A percentile compares a stretch with the other conserved stretches of the same genome.
phyloP scores from a whole-genome alignment of 805 yeast species.

The Blastobotrys chiropterorum region DNA sequence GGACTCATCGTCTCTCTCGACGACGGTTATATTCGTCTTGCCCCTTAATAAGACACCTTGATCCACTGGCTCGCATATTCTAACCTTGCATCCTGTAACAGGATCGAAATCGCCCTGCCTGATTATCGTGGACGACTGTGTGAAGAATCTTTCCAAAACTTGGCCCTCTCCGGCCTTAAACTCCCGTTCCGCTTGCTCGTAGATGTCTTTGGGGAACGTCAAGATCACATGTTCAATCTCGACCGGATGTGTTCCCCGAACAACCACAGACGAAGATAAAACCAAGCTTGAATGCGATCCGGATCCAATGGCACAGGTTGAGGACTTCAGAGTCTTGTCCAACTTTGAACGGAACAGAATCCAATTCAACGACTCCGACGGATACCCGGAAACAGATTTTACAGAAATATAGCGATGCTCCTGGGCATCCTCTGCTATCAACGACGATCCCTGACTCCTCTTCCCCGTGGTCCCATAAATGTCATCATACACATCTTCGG shows the following conservation, averaged over 20 bases:
- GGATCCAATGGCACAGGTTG: neutral
- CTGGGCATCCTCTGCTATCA: slow-evolving; percentile 3
- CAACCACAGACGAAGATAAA: slow-evolving; percentile 7
- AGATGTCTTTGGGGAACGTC: slow-evolving; percentile 43
- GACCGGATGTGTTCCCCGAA: slow-evolving; percentile 18
- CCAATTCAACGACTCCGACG: slow-evolving; percentile 3
- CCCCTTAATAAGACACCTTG: slow-evolving; percentile 51
- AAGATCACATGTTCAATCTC: slow-evolving; percentile 36
- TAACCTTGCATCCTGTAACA: slow-evolving; percentile 43
- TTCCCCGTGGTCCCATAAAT: slow-evolving; percentile 5
- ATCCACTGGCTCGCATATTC: slow-evolving; percentile 64
- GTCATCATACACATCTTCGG: slow-evolving; percentile 11
- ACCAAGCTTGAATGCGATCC: neutral
- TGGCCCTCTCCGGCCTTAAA: slow-evolving; percentile 22
- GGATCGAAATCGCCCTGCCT: slow-evolving; percentile 41
- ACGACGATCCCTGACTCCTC: neutral
- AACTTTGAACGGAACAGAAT: slow-evolving; percentile 12
- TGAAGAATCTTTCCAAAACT: neutral
- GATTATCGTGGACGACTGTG: slow-evolving; percentile 21
- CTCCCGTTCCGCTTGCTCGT: slow-evolving; percentile 35
- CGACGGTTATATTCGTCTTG: slow-evolving; percentile 48
- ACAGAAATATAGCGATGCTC: slow-evolving; percentile 8
- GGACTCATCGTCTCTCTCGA: slow-evolving; percentile 28
- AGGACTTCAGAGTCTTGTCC: slow-evolving; percentile 8
- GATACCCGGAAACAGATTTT: slow-evolving; percentile 1